Percentiles rank a stretch among this genome's conserved stretches.
phyloP scores from a whole-genome alignment of 345 rosid species.

The Citrus mangshanensis region DNA sequence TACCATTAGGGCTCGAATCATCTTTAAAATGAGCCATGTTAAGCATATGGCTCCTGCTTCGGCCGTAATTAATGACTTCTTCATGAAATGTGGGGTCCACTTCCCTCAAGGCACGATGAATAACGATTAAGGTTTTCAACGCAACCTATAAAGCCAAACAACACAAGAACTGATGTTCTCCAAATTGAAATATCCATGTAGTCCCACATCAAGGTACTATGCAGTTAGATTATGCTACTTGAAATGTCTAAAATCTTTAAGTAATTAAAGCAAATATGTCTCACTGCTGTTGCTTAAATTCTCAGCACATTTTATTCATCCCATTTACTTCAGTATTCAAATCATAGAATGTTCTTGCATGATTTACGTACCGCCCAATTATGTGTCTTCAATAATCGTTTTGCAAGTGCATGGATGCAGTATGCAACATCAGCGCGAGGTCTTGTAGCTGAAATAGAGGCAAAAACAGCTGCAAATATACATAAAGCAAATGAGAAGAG shows the following conservation, averaged over 20 bases:
- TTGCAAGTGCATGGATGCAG: slow-evolving; percentile 89
- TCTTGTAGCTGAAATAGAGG: slow-evolving; percentile 91
- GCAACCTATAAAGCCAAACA: slow-evolving; percentile 61
- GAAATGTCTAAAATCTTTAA: background rate
- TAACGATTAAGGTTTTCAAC: slow-evolving; percentile 79
- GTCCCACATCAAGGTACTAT: background rate
- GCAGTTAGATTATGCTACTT: background rate
- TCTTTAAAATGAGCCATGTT: slow-evolving; percentile 97
- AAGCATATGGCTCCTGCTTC: slow-evolving; percentile 92
- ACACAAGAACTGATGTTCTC: slow-evolving; percentile 1
- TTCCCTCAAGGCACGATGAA: slow-evolving; percentile 97
- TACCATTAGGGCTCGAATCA: slow-evolving; percentile 96
- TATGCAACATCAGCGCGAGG: slow-evolving; percentile 99
- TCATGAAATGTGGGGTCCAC: slow-evolving; percentile 97
- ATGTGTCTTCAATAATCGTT: slow-evolving; percentile 81
- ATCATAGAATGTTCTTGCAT: background rate
- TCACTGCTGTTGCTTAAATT: background rate
- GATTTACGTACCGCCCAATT: slow-evolving; percentile 87
- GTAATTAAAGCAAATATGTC: background rate
- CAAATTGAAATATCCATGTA: background rate
- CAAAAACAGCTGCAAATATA: slow-evolving; percentile 72
- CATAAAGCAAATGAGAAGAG: background rate
- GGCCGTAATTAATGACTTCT: slow-evolving; percentile 89
- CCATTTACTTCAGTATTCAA: background rate
- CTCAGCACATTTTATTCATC: background rate